Conservation (phyloP, 768 basidiomycete genomes). For the Kwoniella europaea region DNA sequence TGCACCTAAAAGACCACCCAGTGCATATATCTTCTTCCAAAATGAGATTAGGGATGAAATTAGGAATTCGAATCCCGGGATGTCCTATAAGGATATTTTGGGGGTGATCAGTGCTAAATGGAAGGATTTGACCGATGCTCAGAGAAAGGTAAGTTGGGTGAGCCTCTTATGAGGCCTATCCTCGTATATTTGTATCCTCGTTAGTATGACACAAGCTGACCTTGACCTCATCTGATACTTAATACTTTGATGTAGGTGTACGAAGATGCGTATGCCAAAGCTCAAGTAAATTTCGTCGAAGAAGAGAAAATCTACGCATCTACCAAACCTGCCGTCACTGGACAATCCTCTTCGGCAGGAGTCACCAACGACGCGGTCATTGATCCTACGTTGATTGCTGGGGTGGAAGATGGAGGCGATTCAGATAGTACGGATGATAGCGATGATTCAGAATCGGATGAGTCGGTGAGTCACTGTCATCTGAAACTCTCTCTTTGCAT, state of each 20-base stretch:
- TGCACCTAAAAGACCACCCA: constrained; percentile 90
- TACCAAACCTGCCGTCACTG: background rate
- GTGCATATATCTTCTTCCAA: constrained; percentile 92
- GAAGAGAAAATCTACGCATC: constrained; percentile 61
- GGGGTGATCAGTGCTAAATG: constrained; percentile 74
- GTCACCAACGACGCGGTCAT: constrained; percentile 1
- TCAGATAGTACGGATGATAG: constrained; percentile 17
- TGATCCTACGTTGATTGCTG: constrained; percentile 12
- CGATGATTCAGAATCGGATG: constrained; percentile 23
- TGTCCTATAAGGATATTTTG: constrained; percentile 76
- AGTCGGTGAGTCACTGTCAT: constrained; percentile 18
- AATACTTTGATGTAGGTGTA: constrained; percentile 55
- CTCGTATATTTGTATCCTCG: constrained; percentile 18
- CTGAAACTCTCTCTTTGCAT: background rate
- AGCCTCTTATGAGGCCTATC: constrained; percentile 26
- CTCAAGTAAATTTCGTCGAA: constrained; percentile 70
- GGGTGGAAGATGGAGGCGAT: background rate
- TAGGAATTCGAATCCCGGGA: constrained; percentile 68
- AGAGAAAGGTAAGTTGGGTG: constrained; percentile 72
- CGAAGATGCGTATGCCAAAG: constrained; percentile 62
- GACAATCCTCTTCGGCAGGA: background rate
- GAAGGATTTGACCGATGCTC: constrained; percentile 68
- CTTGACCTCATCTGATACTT: no score
- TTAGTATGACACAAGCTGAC: no score
- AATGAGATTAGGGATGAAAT: constrained; percentile 81